These are phyloP conservation scores for Gossypium raimondii DNA, from an alignment of 345 rosid species.

Conservation along the genomic window DNA sequence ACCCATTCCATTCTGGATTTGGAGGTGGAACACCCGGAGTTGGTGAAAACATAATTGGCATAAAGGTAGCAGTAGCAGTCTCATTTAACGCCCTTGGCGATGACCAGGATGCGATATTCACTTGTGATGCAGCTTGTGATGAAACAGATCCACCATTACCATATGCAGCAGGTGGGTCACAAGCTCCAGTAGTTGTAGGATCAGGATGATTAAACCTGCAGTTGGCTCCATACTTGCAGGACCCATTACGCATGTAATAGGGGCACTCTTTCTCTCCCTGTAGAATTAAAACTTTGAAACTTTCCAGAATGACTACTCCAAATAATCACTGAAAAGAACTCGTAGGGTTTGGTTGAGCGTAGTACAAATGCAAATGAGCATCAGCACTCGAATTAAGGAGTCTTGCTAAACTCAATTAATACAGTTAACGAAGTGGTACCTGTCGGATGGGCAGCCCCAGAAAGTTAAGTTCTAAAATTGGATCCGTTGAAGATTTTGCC, in stretches of 20 bases:
- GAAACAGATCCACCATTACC: slow-evolving; percentile 56
- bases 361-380: neutral
- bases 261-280: slow-evolving; percentile 86
- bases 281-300: slow-evolving; percentile 6
- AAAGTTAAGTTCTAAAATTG: slow-evolving; percentile 66
- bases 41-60: slow-evolving; percentile 59
- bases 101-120: slow-evolving; percentile 64
- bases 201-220: slow-evolving; percentile 96
- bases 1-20: slow-evolving; percentile 75
- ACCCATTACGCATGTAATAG: slow-evolving; percentile 89
- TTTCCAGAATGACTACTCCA: neutral
- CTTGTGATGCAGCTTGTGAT: slow-evolving; percentile 42
- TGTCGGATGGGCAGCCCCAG: slow-evolving; percentile 80
- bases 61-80: slow-evolving; percentile 39
- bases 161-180: slow-evolving; percentile 42
- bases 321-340: neutral
- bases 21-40: slow-evolving; percentile 55
- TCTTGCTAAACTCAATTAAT: neutral
- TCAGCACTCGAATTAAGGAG: neutral
- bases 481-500: slow-evolving; percentile 29
- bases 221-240: slow-evolving; percentile 81
- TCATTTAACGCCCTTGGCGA: slow-evolving; percentile 55
- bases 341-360: neutral
- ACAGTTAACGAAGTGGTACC: slow-evolving; percentile 29
- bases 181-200: slow-evolving; percentile 54